Evolutionary conservation across 768 basidiomycete species (phyloP), one percentile per base, ranked within the genome.

Genomic region (Amanita exitialis): DNA sequence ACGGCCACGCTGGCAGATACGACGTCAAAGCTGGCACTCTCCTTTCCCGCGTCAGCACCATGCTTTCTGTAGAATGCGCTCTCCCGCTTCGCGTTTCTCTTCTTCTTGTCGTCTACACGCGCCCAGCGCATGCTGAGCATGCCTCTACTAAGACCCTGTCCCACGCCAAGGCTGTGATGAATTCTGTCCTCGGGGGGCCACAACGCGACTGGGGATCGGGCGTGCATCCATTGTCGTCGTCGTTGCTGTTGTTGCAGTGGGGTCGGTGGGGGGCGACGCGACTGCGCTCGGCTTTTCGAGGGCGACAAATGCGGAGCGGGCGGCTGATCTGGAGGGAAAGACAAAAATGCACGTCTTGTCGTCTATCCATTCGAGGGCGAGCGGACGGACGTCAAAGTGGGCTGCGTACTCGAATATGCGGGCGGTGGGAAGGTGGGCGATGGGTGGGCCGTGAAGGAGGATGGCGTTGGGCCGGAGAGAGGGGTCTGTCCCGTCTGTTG

Each of bases 121-220:
- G 90, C 90, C 86, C 86, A 90, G 21, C 90, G 78, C 79, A 92
- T 83, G 49, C 69, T 70, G 36, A 92, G 73, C 5, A 63, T 58
- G 10, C 82, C 87, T 59, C 79, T 82, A 28, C 79, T 82, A 28
- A 90, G 61, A 2, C 83, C 85, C 53, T 79, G 75, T 2, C 83
- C 77, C 54, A 79, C 77, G 15, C 86, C 86, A 32, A 91, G 68
- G 49, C 79, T 86, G 57, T 70, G 75, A 59, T 76, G 83, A 43
- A 90, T 84, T 25, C 87, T 79, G 49, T 87, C 79, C 60, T 90
- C 83, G 18, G 86, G 78, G 0, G 89, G 87, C 86, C 88, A 90
- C 8, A 88, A 63, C 1, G 82, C 73, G 20, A 85, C 62, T n/a
- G 12, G 89, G 90, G 23, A 91, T 76, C 1, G 85, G 68, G 53